Percentiles rank a stretch among this genome's conserved stretches.
These are phyloP conservation scores for Umbelopsis isabellina DNA, from an alignment of 192 early-diverging fungal genomes.

Conservation along the genomic window DNA sequence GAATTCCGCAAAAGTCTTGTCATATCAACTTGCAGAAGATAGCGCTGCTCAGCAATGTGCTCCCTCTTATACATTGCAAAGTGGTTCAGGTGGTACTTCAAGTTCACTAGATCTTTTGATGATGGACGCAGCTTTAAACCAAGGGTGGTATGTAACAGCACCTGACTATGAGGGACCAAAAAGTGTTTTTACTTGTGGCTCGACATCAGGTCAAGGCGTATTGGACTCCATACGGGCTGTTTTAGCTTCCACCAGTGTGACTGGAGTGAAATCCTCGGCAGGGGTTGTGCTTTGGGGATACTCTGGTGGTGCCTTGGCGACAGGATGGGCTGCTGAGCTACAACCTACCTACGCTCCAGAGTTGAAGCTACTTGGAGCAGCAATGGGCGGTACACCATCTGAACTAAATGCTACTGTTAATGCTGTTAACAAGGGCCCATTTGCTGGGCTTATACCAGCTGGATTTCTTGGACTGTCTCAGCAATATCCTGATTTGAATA, in stretches of 20 bases:
- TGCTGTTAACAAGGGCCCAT: not conserved
- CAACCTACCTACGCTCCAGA: slow-evolving; percentile 16
- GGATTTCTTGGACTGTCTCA: slow-evolving; percentile 12
- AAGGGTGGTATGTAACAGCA: slow-evolving; percentile 11
- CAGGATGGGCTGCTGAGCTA: slow-evolving; percentile 11
- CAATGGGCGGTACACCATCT: slow-evolving; percentile 13
- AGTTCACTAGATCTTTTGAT: not conserved
- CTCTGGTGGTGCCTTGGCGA: slow-evolving; percentile 13
- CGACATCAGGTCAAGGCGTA: slow-evolving; percentile 3
- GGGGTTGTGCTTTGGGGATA: slow-evolving; percentile 15
- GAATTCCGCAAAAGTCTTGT: not conserved
- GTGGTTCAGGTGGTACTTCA: no score
- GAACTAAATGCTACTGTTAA: slow-evolving; percentile 4
- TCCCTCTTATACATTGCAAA: not conserved
- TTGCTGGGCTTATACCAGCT: slow-evolving; percentile 6
- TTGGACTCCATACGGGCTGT: slow-evolving; percentile 7
- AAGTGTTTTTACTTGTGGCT: not conserved
- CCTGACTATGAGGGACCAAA: slow-evolving; percentile 19
- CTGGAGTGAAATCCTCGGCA: not conserved
- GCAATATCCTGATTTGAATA: not conserved
- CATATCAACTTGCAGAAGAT: slow-evolving; percentile 19
- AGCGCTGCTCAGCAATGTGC: not conserved
- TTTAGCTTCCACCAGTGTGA: not conserved
- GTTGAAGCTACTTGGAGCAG: slow-evolving; percentile 14
- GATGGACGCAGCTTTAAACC: not conserved